A percentile compares a stretch with the other conserved stretches of the same genome.
Evolutionary conservation across 78 protist genomes (phyloP).

Genomic region (Dictyostelium capitatum): DNA sequence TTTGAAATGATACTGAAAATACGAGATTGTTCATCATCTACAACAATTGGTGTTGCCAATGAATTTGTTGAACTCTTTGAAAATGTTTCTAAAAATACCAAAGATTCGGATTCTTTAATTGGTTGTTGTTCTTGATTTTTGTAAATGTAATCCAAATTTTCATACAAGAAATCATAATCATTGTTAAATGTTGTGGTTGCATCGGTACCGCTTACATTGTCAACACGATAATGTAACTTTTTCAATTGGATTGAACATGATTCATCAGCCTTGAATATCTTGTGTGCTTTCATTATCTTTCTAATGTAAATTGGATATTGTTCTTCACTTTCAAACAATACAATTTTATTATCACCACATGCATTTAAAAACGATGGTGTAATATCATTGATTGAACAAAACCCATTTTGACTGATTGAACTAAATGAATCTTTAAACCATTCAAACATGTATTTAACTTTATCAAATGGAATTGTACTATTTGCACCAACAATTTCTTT

Average conservation of each 20-base stretch:
- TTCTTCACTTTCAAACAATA: not conserved
- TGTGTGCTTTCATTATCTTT: not conserved
- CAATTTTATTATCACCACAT: not conserved
- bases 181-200: not conserved
- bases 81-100: not conserved
- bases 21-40: not conserved
- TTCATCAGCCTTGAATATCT: not conserved
- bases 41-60: not conserved
- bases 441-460: slow-evolving; percentile 10
- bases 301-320: slow-evolving; percentile 36
- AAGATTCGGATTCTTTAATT: not conserved
- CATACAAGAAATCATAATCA: not conserved
- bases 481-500: not conserved
- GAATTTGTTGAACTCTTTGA: not conserved
- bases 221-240: too few species aligned
- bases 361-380: not conserved
- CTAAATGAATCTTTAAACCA: slow-evolving; percentile 25
- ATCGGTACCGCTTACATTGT: not conserved
- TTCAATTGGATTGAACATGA: not conserved
- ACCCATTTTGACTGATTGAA: not conserved
- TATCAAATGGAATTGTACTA: not conserved
- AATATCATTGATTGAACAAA: not conserved
- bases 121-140: slow-evolving; percentile 3
- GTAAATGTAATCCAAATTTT: not conserved
- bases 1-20: not conserved